phyloP scores from a whole-genome alignment of 352 stramenopile genomes.

The Globisporangium viniferum region DNA sequence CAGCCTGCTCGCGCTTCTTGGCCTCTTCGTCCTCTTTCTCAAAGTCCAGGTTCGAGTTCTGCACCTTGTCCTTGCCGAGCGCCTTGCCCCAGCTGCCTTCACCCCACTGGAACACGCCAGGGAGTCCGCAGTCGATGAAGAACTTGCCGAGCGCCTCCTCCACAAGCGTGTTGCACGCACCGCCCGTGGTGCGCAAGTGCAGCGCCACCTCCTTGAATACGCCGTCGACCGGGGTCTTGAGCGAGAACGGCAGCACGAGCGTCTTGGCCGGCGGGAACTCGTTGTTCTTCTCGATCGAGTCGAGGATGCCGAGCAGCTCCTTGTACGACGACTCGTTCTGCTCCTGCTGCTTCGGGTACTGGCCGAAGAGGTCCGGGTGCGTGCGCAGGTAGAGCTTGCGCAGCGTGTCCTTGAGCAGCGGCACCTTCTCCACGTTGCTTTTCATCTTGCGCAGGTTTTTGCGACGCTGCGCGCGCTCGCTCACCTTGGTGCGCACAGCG shows the following conservation, averaged over 20 bases:
- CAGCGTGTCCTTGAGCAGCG: constrained; percentile 71
- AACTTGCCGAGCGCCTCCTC: constrained; percentile 70
- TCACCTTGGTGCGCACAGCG: constrained; percentile 63
- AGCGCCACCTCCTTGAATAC: constrained; percentile 69
- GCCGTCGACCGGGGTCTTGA: constrained; percentile 66
- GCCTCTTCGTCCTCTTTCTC: constrained; percentile 50
- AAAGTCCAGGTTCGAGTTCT: constrained; percentile 67
- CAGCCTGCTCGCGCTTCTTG: constrained; percentile 35
- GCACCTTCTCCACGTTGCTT: constrained; percentile 51
- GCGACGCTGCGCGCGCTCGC: constrained; percentile 59
- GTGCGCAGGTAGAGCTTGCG: constrained; percentile 82
- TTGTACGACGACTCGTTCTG: constrained; percentile 77
- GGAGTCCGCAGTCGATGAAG: constrained; percentile 64
- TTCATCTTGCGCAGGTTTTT: constrained; percentile 84
- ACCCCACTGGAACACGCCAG: constrained; percentile 62
- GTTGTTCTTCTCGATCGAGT: constrained; percentile 78
- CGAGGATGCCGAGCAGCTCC: constrained; percentile 75
- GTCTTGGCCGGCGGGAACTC: constrained; percentile 74
- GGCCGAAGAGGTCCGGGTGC: constrained; percentile 72
- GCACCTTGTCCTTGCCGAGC: constrained; percentile 49
- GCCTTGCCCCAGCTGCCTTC: constrained; percentile 73
- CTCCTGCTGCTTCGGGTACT: constrained; percentile 63
- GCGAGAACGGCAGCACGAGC: constrained; percentile 61
- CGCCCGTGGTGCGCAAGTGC: constrained; percentile 62
- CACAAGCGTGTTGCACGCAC: constrained; percentile 76